Evolutionary conservation across 1,284 basidiomycete genomes (phyloP).

Genomic region (Vanrija sp.): DNA sequence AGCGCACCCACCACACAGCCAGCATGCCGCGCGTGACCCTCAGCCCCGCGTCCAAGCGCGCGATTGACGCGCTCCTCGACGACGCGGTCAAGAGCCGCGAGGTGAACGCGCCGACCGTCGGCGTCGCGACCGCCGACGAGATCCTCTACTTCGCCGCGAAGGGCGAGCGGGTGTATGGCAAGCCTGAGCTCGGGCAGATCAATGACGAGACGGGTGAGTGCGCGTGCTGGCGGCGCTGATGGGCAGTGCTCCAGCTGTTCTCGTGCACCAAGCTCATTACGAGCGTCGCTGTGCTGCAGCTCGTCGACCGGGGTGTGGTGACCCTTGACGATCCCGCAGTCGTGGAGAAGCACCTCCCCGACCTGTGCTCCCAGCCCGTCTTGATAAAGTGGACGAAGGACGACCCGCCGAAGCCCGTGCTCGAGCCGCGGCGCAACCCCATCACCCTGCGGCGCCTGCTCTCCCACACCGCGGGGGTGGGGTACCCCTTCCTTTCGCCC

Average conservation of each 20-base stretch:
- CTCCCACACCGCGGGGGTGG: slow-evolving; percentile 14
- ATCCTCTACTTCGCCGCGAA: slow-evolving; percentile 27
- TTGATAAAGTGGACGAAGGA: slow-evolving; percentile 9
- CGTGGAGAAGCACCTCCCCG: slow-evolving; percentile 6
- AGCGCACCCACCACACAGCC: no score
- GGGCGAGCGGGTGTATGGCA: slow-evolving; percentile 31
- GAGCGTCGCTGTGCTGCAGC: slow-evolving; percentile 21
- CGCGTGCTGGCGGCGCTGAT: background rate
- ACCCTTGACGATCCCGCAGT: slow-evolving; percentile 6
- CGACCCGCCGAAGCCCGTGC: slow-evolving; percentile 4
- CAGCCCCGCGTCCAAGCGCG: slow-evolving; percentile 14
- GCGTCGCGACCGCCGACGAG: slow-evolving; percentile 32
- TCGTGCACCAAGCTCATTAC: slow-evolving; percentile 44
- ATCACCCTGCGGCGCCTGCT: slow-evolving; percentile 13
- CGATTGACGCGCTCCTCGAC: slow-evolving; percentile 24
- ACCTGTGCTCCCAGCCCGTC: slow-evolving; percentile 13
- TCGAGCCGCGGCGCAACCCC: slow-evolving; percentile 1
- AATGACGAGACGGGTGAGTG: slow-evolving; percentile 33
- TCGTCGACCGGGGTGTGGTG: slow-evolving; percentile 21
- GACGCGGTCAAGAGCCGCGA: slow-evolving; percentile 11
- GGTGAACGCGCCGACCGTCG: slow-evolving; percentile 31
- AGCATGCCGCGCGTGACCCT: slow-evolving; percentile 7
- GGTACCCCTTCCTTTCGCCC: slow-evolving; percentile 9
- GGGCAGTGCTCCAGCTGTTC: slow-evolving; percentile 25
- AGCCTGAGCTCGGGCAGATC: slow-evolving; percentile 25